These are phyloP conservation scores for Gossypium trilobum DNA, from an alignment of 441 rosid genomes.

Conservation along the genomic window DNA sequence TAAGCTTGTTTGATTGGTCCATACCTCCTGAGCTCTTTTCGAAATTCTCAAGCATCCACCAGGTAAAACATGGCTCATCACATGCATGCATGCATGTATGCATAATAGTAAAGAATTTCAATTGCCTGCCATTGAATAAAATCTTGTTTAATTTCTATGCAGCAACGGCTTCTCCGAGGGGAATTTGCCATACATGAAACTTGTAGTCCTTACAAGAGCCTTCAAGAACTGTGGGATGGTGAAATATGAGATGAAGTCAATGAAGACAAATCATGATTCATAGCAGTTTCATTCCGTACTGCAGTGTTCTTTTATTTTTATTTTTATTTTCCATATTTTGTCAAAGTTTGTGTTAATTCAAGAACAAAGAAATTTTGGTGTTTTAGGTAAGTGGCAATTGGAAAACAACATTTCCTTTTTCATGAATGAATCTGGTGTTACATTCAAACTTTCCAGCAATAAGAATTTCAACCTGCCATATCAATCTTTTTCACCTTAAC, in stretches of 20 bases:
- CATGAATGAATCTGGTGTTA: neutral
- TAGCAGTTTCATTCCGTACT: too few relatives aligned
- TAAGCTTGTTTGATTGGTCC: slow-evolving; percentile 40
- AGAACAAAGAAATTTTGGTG: neutral
- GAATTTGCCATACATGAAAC: slow-evolving; percentile 39
- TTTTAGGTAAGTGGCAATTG: neutral
- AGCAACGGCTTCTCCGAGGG: slow-evolving; percentile 53
- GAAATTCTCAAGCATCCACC: slow-evolving; percentile 32
- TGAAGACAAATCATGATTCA: too few relatives aligned
- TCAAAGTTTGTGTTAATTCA: neutral
- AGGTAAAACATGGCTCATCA: slow-evolving; percentile 22
- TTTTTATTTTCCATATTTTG: neutral
- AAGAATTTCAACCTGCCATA: neutral
- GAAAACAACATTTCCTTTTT: neutral
- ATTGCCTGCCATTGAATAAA: neutral
- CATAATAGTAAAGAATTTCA: neutral
- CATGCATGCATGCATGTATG: neutral
- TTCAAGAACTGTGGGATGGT: slow-evolving; percentile 50
- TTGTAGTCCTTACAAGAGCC: slow-evolving; percentile 42
- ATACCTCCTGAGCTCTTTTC: slow-evolving; percentile 36
- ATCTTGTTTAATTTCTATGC: slow-evolving; percentile 14
- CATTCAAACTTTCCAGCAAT: neutral
- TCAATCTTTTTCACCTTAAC: neutral
- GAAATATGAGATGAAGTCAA: slow-evolving; percentile 30
- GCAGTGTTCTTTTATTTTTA: too few relatives aligned